These are phyloP conservation scores for Saprolegnia parasitica DNA, from an alignment of 352 stramenopile genomes.

Conservation along the genomic window DNA sequence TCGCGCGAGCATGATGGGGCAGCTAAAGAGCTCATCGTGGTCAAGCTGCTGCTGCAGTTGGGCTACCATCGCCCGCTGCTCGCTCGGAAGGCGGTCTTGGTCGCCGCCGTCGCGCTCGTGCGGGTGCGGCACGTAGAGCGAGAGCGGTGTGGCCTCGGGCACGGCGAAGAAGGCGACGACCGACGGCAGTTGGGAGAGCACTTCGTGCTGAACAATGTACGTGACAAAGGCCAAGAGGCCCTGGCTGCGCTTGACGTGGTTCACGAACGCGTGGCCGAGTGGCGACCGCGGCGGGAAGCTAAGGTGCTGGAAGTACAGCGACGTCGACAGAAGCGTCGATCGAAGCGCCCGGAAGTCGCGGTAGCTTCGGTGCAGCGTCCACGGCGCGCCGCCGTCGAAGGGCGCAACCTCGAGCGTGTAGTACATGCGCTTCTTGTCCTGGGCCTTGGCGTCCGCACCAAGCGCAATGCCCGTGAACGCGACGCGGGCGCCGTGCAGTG, in stretches of 20 bases:
- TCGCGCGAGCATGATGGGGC: conserved; percentile 11
- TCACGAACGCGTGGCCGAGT: background rate
- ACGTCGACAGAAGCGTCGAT: background rate
- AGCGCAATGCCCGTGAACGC: conserved; percentile 1
- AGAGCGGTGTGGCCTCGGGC: background rate
- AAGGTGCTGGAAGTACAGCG: background rate
- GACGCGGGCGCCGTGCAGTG: conserved; percentile 5
- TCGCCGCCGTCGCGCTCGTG: background rate
- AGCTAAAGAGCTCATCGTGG: conserved; percentile 2
- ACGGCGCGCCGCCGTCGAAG: background rate
- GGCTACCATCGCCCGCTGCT: conserved; percentile 12
- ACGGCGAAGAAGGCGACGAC: conserved; percentile 20
- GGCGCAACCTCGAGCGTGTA: conserved; percentile 12
- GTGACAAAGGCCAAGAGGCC: conserved; percentile 17
- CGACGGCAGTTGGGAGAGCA: background rate
- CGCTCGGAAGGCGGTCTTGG: background rate
- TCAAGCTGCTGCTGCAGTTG: conserved; percentile 4
- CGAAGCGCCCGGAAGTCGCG: conserved; percentile 18
- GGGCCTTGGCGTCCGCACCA: background rate
- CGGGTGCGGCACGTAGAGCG: background rate
- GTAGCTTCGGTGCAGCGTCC: conserved; percentile 25
- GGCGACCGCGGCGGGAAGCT: conserved; percentile 20
- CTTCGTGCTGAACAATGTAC: conserved; percentile 18
- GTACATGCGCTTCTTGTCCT: conserved; percentile 24
- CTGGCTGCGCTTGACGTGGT: conserved; percentile 23